Evolutionary conservation across 164 flowering plant genomes (phyloP).

Genomic region (Protea cynaroides): DNA sequence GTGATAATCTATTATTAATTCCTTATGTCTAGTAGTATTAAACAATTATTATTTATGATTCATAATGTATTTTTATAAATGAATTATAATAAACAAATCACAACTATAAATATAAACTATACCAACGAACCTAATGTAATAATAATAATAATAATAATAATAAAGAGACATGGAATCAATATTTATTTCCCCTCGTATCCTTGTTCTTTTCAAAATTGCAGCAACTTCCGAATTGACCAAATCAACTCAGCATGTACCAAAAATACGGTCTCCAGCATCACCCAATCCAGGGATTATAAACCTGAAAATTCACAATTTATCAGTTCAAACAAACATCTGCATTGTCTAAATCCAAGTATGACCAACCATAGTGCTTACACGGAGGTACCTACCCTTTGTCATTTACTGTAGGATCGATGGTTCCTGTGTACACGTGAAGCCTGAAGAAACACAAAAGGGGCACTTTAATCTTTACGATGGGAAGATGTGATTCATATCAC

Average conservation of each 20-base stretch:
- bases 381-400: constrained; percentile 65
- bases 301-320: constrained; percentile 36
- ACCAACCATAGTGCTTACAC: neutral
- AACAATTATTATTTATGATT: too few species aligned
- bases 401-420: constrained; percentile 71
- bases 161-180: too few species aligned
- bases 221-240: neutral
- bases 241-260: constrained; percentile 34
- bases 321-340: neutral
- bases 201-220: too few species aligned
- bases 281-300: constrained; percentile 90
- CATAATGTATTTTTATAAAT: too few species aligned
- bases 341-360: neutral
- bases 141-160: too few species aligned
- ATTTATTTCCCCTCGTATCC: too few species aligned
- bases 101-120: too few species aligned
- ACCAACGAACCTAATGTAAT: too few species aligned
- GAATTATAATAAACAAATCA: too few species aligned
- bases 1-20: too few species aligned
- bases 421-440: constrained; percentile 86
- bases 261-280: constrained; percentile 95
- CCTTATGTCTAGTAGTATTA: too few species aligned
- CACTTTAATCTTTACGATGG: neutral
- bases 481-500: neutral
- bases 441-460: constrained; percentile 28